A percentile compares a stretch with the other conserved stretches of the same genome.
These are phyloP conservation scores for Pseudognaphalium luteoalbum DNA, from an alignment of 129 eudicot genomes.

Conservation along the genomic window DNA sequence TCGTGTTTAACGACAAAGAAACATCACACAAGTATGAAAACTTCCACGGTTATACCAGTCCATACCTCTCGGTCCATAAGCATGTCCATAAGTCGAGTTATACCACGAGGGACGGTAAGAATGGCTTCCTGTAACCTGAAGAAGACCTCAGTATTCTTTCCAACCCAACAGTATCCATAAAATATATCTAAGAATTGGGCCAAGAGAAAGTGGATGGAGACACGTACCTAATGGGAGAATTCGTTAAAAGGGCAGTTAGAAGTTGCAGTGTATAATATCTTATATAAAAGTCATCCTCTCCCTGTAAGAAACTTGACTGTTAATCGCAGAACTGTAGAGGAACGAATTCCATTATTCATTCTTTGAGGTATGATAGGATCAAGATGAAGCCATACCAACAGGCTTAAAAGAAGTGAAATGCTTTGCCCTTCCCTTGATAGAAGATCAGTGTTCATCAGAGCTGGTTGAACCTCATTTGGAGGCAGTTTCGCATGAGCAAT, in stretches of 20 bases:
- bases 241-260: constrained; percentile 80
- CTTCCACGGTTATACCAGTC: constrained; percentile 16
- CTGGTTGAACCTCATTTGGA: constrained; percentile 80
- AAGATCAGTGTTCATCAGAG: constrained; percentile 83
- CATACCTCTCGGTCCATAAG: constrained; percentile 98
- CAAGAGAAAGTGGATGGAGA: constrained; percentile 2
- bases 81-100: constrained; percentile 97
- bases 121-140: constrained; percentile 98
- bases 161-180: constrained; percentile 6
- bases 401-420: constrained; percentile 82
- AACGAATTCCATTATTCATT: constrained; percentile 15
- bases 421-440: constrained; percentile 86
- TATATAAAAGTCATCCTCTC: constrained; percentile 93
- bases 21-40: background rate
- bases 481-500: constrained; percentile 67
- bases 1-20: constrained; percentile 4
- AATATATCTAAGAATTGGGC: background rate
- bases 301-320: constrained; percentile 48
- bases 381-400: constrained; percentile 60
- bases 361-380: constrained; percentile 8
- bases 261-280: constrained; percentile 94
- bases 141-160: constrained; percentile 25
- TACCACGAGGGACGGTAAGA: constrained; percentile 86
- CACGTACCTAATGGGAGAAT: constrained; percentile 73
- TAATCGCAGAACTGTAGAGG: constrained; percentile 5